Base-by-base conservation (phyloP, 116 monocot species). In the Thalassia testudinum region DNA sequence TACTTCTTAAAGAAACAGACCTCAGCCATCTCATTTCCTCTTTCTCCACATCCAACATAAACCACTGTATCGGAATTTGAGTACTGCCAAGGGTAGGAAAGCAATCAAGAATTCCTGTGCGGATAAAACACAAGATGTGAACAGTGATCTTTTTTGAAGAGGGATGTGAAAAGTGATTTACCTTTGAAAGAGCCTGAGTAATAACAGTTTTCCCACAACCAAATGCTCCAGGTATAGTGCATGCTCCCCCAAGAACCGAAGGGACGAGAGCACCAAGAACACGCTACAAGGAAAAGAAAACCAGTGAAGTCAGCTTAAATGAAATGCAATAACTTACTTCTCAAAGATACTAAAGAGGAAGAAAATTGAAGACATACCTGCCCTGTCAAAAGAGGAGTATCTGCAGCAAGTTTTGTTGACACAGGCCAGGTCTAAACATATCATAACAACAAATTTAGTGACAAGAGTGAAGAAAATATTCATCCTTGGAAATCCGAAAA, bases 1-100 rank as follows among this genome's bases (percentile, higher is more conserved):
- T n/a, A n/a, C n/a, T n/a, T 34, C 30, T 34, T 29, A 21, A 19
- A 21, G 26, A 22, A 23, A 26, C 52, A 21, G 16, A 70, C 95
- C 83, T 99, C 99, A 50, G 99, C 99, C 99, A 99, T 99, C 63
- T 99, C 99, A 74, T 99, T 99, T 70, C 99, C 99, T 91, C 99
- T 82, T 73, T 99, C 99, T 76, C 99, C 99, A 72, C 99, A 99
- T 30, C 99, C 99, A 50, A 99, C 99, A 58, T 99, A 99, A 43
- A 99, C 99, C 45, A 99, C 99, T 23, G 91, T 86, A 65, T 99
- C 99, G 45, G 99, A 99, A 59, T 99, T 99, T 47, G 99, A 99
- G 66, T 99, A 99, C 99, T 99, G 82, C 26, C 72, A 16, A 15
- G 15, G 4, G 19, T 17, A 42, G 52, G 52, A 22, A 67, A 40